These are phyloP conservation scores for Oryza meridionalis DNA, from an alignment of 176 grass and related monocot genomes.

Conservation along the genomic window DNA sequence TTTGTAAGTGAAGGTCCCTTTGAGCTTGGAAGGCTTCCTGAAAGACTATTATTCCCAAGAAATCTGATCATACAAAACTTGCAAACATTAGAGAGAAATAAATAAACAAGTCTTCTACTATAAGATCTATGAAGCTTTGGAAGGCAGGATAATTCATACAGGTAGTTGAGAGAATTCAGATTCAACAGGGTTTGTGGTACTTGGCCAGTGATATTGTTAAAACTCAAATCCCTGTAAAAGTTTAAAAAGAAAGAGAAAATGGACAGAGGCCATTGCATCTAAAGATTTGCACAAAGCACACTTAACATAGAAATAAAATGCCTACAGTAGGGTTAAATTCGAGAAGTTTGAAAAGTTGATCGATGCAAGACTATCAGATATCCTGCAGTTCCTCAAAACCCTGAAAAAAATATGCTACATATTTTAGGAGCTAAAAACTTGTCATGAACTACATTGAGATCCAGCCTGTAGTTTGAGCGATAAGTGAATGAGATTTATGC, in stretches of 20 bases:
- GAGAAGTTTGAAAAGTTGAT: conserved; percentile 59
- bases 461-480: too few relatives aligned
- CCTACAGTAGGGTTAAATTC: conserved; percentile 54
- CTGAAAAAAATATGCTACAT: conserved; percentile 47
- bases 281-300: not conserved
- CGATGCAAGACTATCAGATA: conserved; percentile 69
- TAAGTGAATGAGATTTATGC: not conserved
- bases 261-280: not conserved
- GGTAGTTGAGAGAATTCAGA: not conserved
- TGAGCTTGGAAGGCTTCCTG: conserved; percentile 48
- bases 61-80: too few relatives aligned
- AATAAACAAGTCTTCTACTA: not conserved
- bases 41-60: conserved; percentile 34
- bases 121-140: not conserved
- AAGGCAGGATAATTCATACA: conserved; percentile 52
- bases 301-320: conserved; percentile 13
- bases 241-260: too few relatives aligned
- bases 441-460: not conserved
- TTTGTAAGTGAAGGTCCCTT: conserved; percentile 42
- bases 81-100: not conserved
- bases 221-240: conserved; percentile 78
- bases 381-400: conserved; percentile 78
- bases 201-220: conserved; percentile 82
- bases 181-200: conserved; percentile 35
- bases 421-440: conserved; percentile 16